Evolutionary conservation across 768 basidiomycete species (phyloP).

Genomic region (Auriculariales sp.): DNA sequence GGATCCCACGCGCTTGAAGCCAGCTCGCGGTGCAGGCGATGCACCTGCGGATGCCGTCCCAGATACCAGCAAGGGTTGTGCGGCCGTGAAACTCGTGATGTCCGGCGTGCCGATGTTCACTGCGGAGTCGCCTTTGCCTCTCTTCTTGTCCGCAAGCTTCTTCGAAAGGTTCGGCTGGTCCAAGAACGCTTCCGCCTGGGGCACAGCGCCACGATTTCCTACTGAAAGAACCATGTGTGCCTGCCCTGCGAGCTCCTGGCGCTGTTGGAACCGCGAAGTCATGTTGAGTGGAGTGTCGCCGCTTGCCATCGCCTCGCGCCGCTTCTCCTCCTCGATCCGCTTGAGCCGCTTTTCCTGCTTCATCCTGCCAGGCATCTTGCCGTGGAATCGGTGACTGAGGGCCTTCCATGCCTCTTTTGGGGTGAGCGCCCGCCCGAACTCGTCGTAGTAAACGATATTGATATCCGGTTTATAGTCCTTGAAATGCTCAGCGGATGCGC

Average conservation of each 20-base stretch:
- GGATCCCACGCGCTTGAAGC: neutral
- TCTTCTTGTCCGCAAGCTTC: constrained; percentile 72
- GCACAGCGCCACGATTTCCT: constrained; percentile 83
- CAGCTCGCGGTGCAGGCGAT: constrained; percentile 27
- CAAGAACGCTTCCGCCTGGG: constrained; percentile 69
- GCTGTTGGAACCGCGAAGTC: constrained; percentile 82
- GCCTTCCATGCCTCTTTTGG: constrained; percentile 99
- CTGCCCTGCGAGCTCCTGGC: constrained; percentile 88
- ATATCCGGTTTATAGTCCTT: constrained; percentile 94
- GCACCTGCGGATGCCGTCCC: constrained; percentile 46
- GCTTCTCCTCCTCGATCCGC: constrained; percentile 96
- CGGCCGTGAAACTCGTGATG: constrained; percentile 52
- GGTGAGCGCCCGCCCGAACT: constrained; percentile 76
- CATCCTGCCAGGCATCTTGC: constrained; percentile 90
- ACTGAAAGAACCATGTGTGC: constrained; percentile 94
- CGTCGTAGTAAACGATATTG: constrained; percentile 92
- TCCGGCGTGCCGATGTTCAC: constrained; percentile 23
- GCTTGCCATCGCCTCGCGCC: constrained; percentile 84
- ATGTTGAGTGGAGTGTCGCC: constrained; percentile 94
- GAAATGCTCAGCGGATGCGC: constrained; percentile 67
- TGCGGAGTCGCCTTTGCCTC: constrained; percentile 36
- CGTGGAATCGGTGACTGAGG: constrained; percentile 94
- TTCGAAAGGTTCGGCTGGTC: constrained; percentile 71
- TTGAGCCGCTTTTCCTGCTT: constrained; percentile 94
- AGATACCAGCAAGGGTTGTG: constrained; percentile 52